Base-by-base conservation (phyloP, 495 filamentous ascomycete genomes). In the Hypoxylon fragiforme region DNA sequence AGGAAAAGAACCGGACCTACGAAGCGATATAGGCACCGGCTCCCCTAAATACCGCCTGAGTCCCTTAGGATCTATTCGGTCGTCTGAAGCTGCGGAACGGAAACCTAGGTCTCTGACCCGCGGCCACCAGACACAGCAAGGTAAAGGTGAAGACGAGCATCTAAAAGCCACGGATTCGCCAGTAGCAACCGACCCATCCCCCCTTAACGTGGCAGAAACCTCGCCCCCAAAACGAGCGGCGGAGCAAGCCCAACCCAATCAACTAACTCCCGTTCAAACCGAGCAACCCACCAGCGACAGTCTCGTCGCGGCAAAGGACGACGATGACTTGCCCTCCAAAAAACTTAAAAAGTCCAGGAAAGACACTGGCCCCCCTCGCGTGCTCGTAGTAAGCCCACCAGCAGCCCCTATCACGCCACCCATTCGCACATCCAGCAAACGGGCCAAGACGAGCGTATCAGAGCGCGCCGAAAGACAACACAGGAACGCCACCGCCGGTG, bases 401-500 rank as follows among this genome's bases (percentile, higher is more conserved):
- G 6, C 43, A 1, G 49, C 35, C 14, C 31, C 39, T 8, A 30
- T 52, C 11, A 32, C 32, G n/a, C 44, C 62, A 4, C 64, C 64
- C n/a, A 28, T 47, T 0, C 57, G 64, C 16, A 65, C 56, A 30
- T 67, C 64, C 11, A 67, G 64, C 31, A 57, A 16, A 26, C 54
- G 37, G 26, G 57, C 50, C 15, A n/a, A 20, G 20, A 45, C 49
- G 7, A 34, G 32, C 7, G 6, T 30, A 11, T 1, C 37, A 3
- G 24, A 18, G 8, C 15, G n/a, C 5, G 20, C 15, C 12, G 38
- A 34, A 0, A 20, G 14, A 13, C n/a, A n/a, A n/a, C n/a, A n/a
- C n/a, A 40, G 5, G 0, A 28, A 46, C 30, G 7, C 3, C 12
- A 8, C 13, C 8, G 26, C 7, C 14, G 18, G n/a, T n/a, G n/a